A percentile compares a stretch with the other conserved stretches of the same genome.
Evolutionary conservation across 371 early-diverging fungal species (phyloP).

Genomic region (Haplosporangium sp.): DNA sequence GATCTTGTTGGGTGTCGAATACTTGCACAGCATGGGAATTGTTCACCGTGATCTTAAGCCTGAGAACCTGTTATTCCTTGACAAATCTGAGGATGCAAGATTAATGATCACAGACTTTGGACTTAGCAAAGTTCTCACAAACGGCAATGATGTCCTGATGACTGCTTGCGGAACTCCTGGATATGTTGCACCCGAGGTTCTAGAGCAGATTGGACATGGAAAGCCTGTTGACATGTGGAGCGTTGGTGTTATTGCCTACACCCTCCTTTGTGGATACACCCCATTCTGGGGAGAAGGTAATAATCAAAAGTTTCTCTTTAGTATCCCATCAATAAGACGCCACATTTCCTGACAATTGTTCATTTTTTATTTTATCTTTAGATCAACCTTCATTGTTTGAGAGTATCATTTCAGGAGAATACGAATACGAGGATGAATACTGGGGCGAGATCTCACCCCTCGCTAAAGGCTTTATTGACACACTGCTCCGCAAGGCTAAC

Average conservation of each 20-base stretch:
- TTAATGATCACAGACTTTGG: conserved; percentile 88
- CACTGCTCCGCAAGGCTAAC: conserved; percentile 74
- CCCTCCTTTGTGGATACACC: conserved; percentile 85
- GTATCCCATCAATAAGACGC: neutral
- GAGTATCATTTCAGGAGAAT: conserved; percentile 71
- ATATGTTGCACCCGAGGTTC: conserved; percentile 91
- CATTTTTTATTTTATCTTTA: neutral
- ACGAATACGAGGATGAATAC: conserved; percentile 83
- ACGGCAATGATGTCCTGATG: conserved; percentile 70
- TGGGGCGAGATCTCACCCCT: conserved; percentile 69
- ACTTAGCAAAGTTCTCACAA: conserved; percentile 78
- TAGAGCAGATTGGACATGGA: conserved; percentile 75
- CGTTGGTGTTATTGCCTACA: conserved; percentile 90
- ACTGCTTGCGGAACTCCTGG: conserved; percentile 90
- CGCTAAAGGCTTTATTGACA: conserved; percentile 86
- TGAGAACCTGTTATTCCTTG: conserved; percentile 81
- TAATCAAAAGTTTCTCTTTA: conserved; percentile 18
- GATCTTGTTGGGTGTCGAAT: conserved; percentile 82
- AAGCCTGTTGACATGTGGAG: conserved; percentile 90
- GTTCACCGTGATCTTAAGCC: conserved; percentile 91
- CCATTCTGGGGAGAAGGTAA: conserved; percentile 85
- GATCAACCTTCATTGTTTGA: conserved; percentile 71
- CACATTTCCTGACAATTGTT: neutral
- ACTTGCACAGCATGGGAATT: conserved; percentile 83
- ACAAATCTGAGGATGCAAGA: conserved; percentile 62